Conservation (phyloP, 2,329 filamentous ascomycete genomes). For the Fusarium pseudograminearum region DNA sequence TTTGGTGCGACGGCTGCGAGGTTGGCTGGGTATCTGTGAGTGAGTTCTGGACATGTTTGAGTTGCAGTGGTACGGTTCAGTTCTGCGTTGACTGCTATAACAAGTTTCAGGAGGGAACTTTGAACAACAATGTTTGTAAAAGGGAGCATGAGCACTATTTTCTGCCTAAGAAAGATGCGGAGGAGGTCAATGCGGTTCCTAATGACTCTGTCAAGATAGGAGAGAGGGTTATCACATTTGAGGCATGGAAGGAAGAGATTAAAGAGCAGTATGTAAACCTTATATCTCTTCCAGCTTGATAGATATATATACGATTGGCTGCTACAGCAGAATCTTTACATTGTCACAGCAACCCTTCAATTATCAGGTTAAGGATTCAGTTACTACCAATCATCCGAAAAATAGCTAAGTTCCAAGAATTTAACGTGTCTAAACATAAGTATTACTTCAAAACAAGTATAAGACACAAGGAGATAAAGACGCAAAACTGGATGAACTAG, state of each 20-base stretch:
- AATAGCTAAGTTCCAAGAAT: too few relatives aligned
- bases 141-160: constrained; percentile 1
- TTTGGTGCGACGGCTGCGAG: not conserved
- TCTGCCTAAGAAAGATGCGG: not conserved
- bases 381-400: too few relatives aligned
- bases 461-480: too few relatives aligned
- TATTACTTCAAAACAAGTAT: too few relatives aligned
- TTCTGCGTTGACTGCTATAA: not conserved
- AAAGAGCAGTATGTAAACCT: not conserved
- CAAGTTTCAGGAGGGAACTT: not conserved
- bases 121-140: not conserved
- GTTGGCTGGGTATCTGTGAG: not conserved
- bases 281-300: not conserved
- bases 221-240: not conserved
- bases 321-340: too few relatives aligned
- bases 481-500: too few relatives aligned
- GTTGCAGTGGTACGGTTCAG: not conserved
- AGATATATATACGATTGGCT: too few relatives aligned
- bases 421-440: too few relatives aligned
- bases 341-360: too few relatives aligned
- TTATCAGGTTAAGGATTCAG: too few relatives aligned
- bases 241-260: constrained; percentile 1
- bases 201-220: not conserved
- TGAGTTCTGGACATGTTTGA: constrained; percentile 5
- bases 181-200: not conserved